phyloP scores from a whole-genome alignment of 495 filamentous ascomycete species.

The Aspergillus hancockii region DNA sequence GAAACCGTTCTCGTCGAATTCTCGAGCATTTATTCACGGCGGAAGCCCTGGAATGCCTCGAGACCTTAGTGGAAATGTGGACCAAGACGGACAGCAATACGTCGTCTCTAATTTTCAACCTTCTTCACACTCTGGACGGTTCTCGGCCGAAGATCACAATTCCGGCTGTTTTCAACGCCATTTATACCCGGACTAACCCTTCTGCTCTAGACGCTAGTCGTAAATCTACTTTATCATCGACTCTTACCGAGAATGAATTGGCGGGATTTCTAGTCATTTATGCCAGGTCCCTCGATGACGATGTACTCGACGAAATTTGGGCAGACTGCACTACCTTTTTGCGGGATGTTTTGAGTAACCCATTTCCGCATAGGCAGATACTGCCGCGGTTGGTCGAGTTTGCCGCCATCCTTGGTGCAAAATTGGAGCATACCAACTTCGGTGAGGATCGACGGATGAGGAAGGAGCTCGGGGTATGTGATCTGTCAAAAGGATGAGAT shows the following conservation, averaged over 20 bases:
- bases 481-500: background rate
- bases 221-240: constrained; percentile 84
- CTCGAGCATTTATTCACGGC: constrained; percentile 92
- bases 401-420: constrained; percentile 83
- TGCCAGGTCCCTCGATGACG: constrained; percentile 85
- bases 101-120: constrained; percentile 64
- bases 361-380: constrained; percentile 90
- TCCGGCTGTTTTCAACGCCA: constrained; percentile 94
- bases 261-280: constrained; percentile 89
- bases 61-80: constrained; percentile 88
- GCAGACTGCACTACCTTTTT: constrained; percentile 89
- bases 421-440: constrained; percentile 96
- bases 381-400: constrained; percentile 87
- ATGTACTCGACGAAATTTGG: constrained; percentile 99
- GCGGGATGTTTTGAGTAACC: constrained; percentile 86
- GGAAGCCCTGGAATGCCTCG: constrained; percentile 91
- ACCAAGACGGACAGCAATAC: constrained; percentile 43
- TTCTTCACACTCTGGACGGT: constrained; percentile 89
- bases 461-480: constrained; percentile 81
- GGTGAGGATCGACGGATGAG: constrained; percentile 95
- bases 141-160: constrained; percentile 90
- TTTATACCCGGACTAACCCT: constrained; percentile 91
- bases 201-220: constrained; percentile 72
- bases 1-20: constrained; percentile 81
- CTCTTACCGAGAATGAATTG: constrained; percentile 76